Base-by-base conservation (phyloP, 2,329 filamentous ascomycete genomes). In the Lithohypha guttulata region DNA sequence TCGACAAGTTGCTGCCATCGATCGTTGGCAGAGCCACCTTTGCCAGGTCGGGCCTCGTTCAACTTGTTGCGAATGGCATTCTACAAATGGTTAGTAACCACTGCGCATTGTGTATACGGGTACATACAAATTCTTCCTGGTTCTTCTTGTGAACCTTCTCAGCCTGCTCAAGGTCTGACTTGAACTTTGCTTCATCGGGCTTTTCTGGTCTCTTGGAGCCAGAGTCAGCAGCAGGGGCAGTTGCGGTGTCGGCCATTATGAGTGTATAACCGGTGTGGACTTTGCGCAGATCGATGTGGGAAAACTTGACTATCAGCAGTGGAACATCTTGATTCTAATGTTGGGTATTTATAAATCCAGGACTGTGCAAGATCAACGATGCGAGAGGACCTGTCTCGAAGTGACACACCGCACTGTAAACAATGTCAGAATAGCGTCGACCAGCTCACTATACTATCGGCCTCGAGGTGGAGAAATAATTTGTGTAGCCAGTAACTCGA, bases 31-130 rank as follows among this genome's bases (percentile, higher is more conserved):
- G 89, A 84, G 22, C 77, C 44, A 84, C 56, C 83, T 83, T 63
- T 89, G 85, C 66, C 83, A 81, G 33, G 84, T 56, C 79, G 73
- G 44, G 83, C 84, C 49, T 79, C 69, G 42, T 95, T 86, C 58
- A 96, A 77, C 69, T 95, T 93, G 59, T 79, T 75, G 65, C 86
- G 89, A 65, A 91, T 70, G 50, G 80, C 79, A 58, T 84, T 87
- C 89, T 96, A 33, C 6, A 20, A 21, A 41, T 15, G 21, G 32
- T 49, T 23, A 50, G 49, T 19, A n/a, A 9, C 8, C 13, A 19
- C 22, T 11, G 11, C 20, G 15, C 32, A 10, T 41, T 32, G 17
- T n/a, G 3, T 14, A 9, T 8, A 23, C 20, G 27, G 20, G 28
- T 25, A 62, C 73, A 49, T 66, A 81, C 77, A 56, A 79, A 60